These are phyloP conservation scores for Phialemoniopsis sp. DNA, from an alignment of 2,329 filamentous ascomycete species.

Conservation along the genomic window DNA sequence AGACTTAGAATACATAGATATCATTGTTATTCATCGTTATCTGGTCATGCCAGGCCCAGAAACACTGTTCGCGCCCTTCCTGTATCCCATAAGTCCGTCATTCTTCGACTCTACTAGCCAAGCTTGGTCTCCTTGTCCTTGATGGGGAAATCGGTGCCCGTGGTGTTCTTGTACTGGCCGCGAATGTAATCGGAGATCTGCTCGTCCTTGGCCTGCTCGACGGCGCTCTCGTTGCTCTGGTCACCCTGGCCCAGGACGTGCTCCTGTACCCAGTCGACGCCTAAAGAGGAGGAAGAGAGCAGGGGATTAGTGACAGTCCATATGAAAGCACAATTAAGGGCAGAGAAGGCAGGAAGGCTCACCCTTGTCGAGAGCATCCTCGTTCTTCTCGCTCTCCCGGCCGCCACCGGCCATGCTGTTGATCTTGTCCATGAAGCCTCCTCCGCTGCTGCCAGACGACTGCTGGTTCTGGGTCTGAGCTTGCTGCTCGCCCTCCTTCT, in stretches of 20 bases:
- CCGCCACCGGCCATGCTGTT: slow-evolving; percentile 72
- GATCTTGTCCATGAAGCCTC: slow-evolving; percentile 65
- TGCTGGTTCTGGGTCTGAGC: slow-evolving; percentile 15
- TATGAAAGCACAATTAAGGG: background rate
- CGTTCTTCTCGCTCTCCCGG: slow-evolving; percentile 71
- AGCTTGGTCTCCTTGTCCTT: slow-evolving; percentile 56
- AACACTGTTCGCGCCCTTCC: no score
- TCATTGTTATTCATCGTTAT: no score
- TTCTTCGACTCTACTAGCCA: background rate
- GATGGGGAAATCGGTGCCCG: slow-evolving; percentile 66
- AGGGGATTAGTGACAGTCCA: slow-evolving; percentile 2
- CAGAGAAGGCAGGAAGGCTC: slow-evolving; percentile 1
- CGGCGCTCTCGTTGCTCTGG: slow-evolving; percentile 68
- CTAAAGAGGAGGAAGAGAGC: slow-evolving; percentile 33
- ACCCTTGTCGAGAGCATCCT: slow-evolving; percentile 83
- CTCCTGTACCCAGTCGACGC: slow-evolving; percentile 74
- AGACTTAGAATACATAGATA: no score
- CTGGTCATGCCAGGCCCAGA: no score
- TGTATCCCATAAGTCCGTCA: no score
- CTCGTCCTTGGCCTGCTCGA: slow-evolving; percentile 82
- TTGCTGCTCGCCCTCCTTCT: slow-evolving; percentile 22
- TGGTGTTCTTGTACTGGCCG: slow-evolving; percentile 62
- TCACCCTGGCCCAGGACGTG: slow-evolving; percentile 65
- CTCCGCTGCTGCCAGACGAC: slow-evolving; percentile 20
- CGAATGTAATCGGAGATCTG: slow-evolving; percentile 72